Conservation (phyloP, 352 stramenopile species). For the Phytophthora syringae region DNA sequence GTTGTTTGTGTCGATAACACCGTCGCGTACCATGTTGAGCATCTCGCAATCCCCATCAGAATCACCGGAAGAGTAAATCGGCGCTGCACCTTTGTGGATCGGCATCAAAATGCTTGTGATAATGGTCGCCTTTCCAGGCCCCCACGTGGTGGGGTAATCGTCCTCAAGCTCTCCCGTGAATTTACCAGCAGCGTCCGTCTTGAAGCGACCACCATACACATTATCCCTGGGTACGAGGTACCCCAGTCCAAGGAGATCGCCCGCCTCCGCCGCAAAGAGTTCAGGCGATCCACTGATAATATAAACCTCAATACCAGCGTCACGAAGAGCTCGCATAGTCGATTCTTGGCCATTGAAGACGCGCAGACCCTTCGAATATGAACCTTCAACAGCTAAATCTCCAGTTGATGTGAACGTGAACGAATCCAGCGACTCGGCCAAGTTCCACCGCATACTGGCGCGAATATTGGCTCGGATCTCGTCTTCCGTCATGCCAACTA, state of each 20-base stretch:
- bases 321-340: constrained; percentile 48
- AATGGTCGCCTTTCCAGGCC: constrained; percentile 53
- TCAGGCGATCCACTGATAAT: constrained; percentile 57
- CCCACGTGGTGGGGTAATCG: constrained; percentile 63
- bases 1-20: constrained; percentile 63
- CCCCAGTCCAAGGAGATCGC: constrained; percentile 38
- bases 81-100: constrained; percentile 43
- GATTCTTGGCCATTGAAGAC: constrained; percentile 62
- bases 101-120: constrained; percentile 49
- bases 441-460: constrained; percentile 46
- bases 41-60: too few species aligned
- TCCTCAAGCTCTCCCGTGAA: constrained; percentile 46
- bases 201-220: constrained; percentile 56
- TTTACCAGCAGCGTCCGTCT: constrained; percentile 27
- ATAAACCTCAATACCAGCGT: constrained; percentile 44
- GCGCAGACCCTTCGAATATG: constrained; percentile 49
- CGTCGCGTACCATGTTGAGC: constrained; percentile 52
- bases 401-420: constrained; percentile 41
- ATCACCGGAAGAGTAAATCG: constrained; percentile 44
- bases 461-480: constrained; percentile 48
- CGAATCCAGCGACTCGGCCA: constrained; percentile 41
- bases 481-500: constrained; percentile 54
- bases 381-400: constrained; percentile 34
- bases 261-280: constrained; percentile 51
- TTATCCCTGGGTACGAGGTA: constrained; percentile 50